Conservation (phyloP, 1,139 yeast genomes). For the Suhomyces bolitotheri region DNA sequence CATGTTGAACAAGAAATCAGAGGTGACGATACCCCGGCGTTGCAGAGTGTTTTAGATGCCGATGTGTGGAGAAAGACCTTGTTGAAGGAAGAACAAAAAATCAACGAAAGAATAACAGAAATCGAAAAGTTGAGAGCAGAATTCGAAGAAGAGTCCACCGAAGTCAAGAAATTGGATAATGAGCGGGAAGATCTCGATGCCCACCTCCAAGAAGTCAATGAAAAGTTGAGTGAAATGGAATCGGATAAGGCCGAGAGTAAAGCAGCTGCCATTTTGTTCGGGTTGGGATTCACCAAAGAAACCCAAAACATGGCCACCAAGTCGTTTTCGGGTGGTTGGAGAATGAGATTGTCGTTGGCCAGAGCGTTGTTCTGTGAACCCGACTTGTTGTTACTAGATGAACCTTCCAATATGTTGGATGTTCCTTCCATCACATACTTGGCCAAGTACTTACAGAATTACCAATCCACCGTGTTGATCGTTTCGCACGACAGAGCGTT, state of each 20-base stretch:
- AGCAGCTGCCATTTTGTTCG: constrained; percentile 92
- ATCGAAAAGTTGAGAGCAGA: constrained; percentile 68
- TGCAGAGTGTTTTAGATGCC: constrained; percentile 94
- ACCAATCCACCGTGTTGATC: constrained; percentile 88
- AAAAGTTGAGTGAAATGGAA: constrained; percentile 87
- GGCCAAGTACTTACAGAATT: constrained; percentile 84
- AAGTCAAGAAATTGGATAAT: constrained; percentile 77
- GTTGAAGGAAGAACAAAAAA: constrained; percentile 70
- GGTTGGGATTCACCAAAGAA: constrained; percentile 89
- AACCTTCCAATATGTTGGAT: constrained; percentile 99
- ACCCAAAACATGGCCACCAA: constrained; percentile 82
- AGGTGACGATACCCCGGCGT: constrained; percentile 88
- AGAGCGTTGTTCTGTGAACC: constrained; percentile 98
- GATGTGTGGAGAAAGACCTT: constrained; percentile 98
- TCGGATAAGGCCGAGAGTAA: constrained; percentile 96
- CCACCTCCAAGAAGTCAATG: constrained; percentile 75
- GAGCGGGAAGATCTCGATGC: constrained; percentile 84
- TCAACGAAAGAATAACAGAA: constrained; percentile 71
- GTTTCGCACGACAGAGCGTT: constrained; percentile 98
- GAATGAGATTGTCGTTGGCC: constrained; percentile 98
- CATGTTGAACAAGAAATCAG: constrained; percentile 97
- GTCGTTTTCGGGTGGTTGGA: constrained; percentile 99
- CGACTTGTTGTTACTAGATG: constrained; percentile 87
- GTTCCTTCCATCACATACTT: constrained; percentile 95
- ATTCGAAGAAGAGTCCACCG: constrained; percentile 82